phyloP scores from a whole-genome alignment of 164 flowering plant genomes.

The Euptelea pleiosperma region DNA sequence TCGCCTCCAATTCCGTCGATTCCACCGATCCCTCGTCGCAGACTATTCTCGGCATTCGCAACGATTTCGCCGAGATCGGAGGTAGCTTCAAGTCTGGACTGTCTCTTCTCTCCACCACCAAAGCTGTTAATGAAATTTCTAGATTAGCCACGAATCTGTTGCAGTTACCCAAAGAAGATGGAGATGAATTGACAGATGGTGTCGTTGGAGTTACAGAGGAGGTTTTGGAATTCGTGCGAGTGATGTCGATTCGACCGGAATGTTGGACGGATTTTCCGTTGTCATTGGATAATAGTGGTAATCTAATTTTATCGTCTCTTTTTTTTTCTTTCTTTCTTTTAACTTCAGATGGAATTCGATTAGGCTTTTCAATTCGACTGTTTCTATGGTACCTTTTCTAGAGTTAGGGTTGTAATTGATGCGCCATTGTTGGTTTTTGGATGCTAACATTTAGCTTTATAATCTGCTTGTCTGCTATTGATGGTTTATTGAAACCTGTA shows the following conservation, averaged over 20 bases:
- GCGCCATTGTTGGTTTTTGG: too few relatives aligned
- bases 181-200: slow-evolving; percentile 6
- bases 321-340: background rate
- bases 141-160: slow-evolving; percentile 41
- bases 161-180: slow-evolving; percentile 25
- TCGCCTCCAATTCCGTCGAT: background rate
- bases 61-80: slow-evolving; percentile 57
- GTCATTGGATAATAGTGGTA: slow-evolving; percentile 27
- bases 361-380: background rate
- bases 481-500: too few relatives aligned
- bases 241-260: slow-evolving; percentile 38
- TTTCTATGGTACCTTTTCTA: too few relatives aligned
- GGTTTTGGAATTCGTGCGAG: slow-evolving; percentile 40
- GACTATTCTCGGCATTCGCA: slow-evolving; percentile 35
- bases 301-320: background rate
- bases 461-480: too few relatives aligned
- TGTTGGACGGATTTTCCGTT: slow-evolving; percentile 57
- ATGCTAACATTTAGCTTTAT: too few relatives aligned
- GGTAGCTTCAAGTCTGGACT: slow-evolving; percentile 48
- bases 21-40: slow-evolving; percentile 18
- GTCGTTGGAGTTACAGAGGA: slow-evolving; percentile 41
- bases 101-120: slow-evolving; percentile 33
- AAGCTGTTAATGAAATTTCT: slow-evolving; percentile 42
- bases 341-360: background rate
- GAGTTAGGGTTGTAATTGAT: too few relatives aligned